phyloP scores from a whole-genome alignment of 768 basidiomycete species.

The Lentinus tigrinus region DNA sequence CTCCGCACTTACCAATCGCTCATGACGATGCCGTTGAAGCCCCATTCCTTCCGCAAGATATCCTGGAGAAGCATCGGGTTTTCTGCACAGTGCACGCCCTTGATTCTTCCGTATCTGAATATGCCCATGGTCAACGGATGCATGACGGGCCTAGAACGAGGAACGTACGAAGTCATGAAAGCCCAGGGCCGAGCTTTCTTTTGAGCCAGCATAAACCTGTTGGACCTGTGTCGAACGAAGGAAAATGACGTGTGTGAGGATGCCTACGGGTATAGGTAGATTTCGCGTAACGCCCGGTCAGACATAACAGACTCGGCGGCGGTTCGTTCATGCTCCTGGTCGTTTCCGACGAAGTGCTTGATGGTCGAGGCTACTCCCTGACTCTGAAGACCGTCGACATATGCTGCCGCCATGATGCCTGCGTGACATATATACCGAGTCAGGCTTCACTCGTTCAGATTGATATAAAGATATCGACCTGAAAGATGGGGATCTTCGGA shows the following conservation, averaged over 20 bases:
- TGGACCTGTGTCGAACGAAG: too few species aligned
- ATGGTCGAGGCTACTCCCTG: constrained; percentile 68
- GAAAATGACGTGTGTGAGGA: not conserved
- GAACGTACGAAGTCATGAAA: constrained; percentile 60
- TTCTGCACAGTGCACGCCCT: constrained; percentile 45
- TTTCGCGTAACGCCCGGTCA: constrained; percentile 64
- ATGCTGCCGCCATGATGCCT: constrained; percentile 63
- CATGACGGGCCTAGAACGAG: not conserved
- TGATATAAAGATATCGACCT: constrained; percentile 32
- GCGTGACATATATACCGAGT: not conserved
- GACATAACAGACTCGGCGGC: constrained; percentile 64
- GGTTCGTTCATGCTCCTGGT: constrained; percentile 71
- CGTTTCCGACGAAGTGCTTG: constrained; percentile 74
- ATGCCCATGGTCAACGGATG: constrained; percentile 14
- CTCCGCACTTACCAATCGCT: constrained; percentile 40
- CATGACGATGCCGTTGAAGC: constrained; percentile 46
- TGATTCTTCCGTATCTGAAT: constrained; percentile 42
- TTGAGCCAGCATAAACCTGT: constrained; percentile 70
- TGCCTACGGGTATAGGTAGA: constrained; percentile 68
- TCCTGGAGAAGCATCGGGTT: constrained; percentile 39
- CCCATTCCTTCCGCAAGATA: constrained; percentile 50
- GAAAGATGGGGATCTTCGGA: constrained; percentile 71
- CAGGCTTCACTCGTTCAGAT: not conserved
- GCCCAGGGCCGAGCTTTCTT: constrained; percentile 60
- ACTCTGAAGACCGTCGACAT: constrained; percentile 66